These are phyloP conservation scores for Naematelia encephala DNA, from an alignment of 768 basidiomycete genomes.

Conservation along the genomic window DNA sequence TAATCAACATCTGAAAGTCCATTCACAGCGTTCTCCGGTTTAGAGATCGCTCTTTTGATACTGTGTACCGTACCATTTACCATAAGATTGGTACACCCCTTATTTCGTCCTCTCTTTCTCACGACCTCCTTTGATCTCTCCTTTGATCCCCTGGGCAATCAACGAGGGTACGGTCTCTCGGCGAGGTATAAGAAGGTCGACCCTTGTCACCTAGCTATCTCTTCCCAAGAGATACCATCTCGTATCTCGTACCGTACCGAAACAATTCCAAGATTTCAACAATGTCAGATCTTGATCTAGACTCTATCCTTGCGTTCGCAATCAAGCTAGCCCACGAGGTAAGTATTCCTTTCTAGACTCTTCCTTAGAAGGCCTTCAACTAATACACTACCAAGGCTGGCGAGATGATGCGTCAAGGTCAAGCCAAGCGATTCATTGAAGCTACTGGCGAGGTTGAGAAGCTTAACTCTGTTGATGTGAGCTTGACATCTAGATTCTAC, in stretches of 20 bases:
- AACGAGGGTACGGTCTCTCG: neutral
- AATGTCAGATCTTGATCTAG: constrained; percentile 19
- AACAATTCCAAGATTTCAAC: neutral
- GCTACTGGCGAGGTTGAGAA: constrained; percentile 64
- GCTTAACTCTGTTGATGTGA: constrained; percentile 82
- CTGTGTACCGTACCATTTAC: neutral
- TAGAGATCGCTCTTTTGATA: neutral
- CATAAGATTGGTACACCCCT: neutral
- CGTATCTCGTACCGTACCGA: neutral
- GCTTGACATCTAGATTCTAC: constrained; percentile 5
- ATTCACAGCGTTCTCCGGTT: neutral
- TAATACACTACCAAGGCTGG: constrained; percentile 29
- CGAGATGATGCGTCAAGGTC: constrained; percentile 57
- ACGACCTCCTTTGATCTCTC: neutral
- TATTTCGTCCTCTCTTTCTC: too few relatives aligned
- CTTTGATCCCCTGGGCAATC: neutral
- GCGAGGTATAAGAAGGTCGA: neutral
- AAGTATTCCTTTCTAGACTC: neutral
- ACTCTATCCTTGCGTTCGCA: constrained; percentile 28
- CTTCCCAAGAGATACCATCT: neutral
- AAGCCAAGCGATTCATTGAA: constrained; percentile 60
- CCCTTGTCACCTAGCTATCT: neutral
- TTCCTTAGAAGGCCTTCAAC: neutral
- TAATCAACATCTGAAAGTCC: neutral
- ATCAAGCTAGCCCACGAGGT: constrained; percentile 30